Evolutionary conservation across 768 basidiomycete genomes (phyloP).

Genomic region (Agrocybe praecox): DNA sequence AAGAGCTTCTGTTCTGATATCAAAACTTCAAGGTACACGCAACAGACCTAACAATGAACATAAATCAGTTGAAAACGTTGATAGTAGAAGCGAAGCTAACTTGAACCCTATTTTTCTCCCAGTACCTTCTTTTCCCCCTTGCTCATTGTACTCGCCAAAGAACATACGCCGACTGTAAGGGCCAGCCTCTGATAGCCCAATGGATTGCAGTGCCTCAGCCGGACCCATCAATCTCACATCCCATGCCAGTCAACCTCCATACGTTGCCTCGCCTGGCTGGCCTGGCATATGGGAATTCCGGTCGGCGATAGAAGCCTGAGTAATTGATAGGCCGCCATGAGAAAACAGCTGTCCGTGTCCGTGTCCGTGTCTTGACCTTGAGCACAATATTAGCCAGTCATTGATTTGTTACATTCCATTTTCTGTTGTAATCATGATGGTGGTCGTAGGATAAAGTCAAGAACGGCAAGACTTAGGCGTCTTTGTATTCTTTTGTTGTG

Average conservation of each 20-base stretch:
- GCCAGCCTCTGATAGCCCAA: too few relatives aligned
- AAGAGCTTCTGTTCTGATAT: background rate
- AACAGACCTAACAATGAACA: conserved; percentile 13
- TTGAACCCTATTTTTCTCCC: conserved; percentile 2
- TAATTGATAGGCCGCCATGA: conserved; percentile 12
- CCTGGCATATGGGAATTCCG: conserved; percentile 10
- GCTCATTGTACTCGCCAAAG: background rate
- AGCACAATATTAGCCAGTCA: background rate
- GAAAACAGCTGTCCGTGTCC: conserved; percentile 15
- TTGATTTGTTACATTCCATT: background rate
- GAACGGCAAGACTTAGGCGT: too few relatives aligned
- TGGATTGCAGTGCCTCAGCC: too few relatives aligned
- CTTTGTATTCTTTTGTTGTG: background rate
- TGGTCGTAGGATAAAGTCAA: too few relatives aligned
- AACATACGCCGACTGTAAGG: background rate
- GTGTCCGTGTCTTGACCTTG: background rate
- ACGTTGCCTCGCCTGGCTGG: background rate
- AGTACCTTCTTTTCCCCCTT: background rate
- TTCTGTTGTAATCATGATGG: too few relatives aligned
- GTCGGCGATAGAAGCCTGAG: conserved; percentile 18
- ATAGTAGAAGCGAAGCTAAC: conserved; percentile 11
- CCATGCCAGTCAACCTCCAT: too few relatives aligned
- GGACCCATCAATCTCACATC: too few relatives aligned
- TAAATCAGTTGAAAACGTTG: conserved; percentile 2
- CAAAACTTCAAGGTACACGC: conserved; percentile 12